phyloP scores from a whole-genome alignment of 2,329 filamentous ascomycete species.

The Aspergillus caelatus region DNA sequence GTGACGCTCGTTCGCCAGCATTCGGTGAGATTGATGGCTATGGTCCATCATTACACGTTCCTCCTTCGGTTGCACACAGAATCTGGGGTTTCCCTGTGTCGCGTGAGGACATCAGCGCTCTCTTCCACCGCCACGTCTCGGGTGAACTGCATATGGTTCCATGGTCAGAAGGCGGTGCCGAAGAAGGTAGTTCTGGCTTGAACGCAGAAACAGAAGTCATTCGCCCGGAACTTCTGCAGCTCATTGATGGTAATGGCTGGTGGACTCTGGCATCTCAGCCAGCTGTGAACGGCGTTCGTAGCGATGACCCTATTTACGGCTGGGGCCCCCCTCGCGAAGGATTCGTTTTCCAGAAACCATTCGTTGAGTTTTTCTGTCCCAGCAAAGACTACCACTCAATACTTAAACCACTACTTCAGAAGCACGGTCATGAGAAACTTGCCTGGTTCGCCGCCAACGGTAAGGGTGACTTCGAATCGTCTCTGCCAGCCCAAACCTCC shows the following conservation, averaged over 20 bases:
- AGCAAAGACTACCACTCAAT: slow-evolving; percentile 66
- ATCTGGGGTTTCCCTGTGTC: slow-evolving; percentile 82
- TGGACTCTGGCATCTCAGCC: slow-evolving; percentile 97
- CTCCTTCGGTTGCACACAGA: slow-evolving; percentile 76
- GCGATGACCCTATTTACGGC: slow-evolving; percentile 77
- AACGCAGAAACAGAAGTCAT: slow-evolving; percentile 80
- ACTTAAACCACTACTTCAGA: slow-evolving; percentile 65
- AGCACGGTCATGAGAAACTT: slow-evolving; percentile 65
- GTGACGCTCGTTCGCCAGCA: slow-evolving; percentile 86
- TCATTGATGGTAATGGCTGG: slow-evolving; percentile 81
- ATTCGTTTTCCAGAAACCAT: slow-evolving; percentile 97
- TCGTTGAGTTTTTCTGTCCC: slow-evolving; percentile 94
- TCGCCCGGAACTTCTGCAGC: slow-evolving; percentile 68
- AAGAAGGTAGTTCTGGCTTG: slow-evolving; percentile 49
- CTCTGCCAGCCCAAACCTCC: slow-evolving; percentile 31
- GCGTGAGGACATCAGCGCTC: slow-evolving; percentile 69
- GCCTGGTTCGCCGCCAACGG: slow-evolving; percentile 88
- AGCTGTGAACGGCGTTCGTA: slow-evolving; percentile 82
- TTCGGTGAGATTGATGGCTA: slow-evolving; percentile 99
- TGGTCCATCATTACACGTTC: slow-evolving; percentile 91
- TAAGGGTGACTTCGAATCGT: slow-evolving; percentile 75
- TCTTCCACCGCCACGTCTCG: slow-evolving; percentile 81
- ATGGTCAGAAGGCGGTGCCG: slow-evolving; percentile 81
- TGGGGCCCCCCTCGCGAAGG: slow-evolving; percentile 87
- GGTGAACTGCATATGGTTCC: slow-evolving; percentile 81